Conservation (phyloP, 768 basidiomycete genomes). For the Pleurotus pulmonarius region DNA sequence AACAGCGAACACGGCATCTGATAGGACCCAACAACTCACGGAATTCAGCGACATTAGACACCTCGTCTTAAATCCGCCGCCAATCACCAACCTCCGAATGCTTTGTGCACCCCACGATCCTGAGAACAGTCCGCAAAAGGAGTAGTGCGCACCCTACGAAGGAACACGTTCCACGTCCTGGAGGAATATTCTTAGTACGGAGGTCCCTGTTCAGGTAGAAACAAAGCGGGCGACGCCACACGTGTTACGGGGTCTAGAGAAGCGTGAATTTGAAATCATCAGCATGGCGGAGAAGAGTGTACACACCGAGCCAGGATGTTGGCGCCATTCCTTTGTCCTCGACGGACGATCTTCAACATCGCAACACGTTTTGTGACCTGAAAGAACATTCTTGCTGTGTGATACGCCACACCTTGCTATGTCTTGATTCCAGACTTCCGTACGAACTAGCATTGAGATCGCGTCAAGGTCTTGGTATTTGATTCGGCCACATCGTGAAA, state of each 20-base stretch:
- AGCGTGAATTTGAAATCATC: background rate
- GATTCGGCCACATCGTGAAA: too few relatives aligned
- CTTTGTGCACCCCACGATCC: background rate
- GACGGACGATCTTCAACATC: too few relatives aligned
- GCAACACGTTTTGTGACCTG: background rate
- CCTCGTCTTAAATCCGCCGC: background rate
- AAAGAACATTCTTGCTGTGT: background rate
- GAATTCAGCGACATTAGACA: background rate
- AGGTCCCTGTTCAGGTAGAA: background rate
- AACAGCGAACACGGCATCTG: too few relatives aligned
- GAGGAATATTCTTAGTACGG: background rate
- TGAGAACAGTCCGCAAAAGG: background rate
- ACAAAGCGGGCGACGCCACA: constrained; percentile 3
- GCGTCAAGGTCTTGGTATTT: too few relatives aligned
- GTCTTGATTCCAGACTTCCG: too few relatives aligned
- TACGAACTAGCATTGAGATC: too few relatives aligned
- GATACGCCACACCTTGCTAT: background rate
- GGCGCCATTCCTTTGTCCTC: background rate
- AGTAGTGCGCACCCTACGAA: background rate
- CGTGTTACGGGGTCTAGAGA: background rate
- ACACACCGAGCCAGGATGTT: background rate
- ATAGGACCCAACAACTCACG: too few relatives aligned
- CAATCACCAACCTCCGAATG: background rate
- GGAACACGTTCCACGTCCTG: background rate
- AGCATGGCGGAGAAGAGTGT: background rate